These are phyloP conservation scores for Kodamaea sagamina DNA, from an alignment of 805 yeast species.

Conservation along the genomic window DNA sequence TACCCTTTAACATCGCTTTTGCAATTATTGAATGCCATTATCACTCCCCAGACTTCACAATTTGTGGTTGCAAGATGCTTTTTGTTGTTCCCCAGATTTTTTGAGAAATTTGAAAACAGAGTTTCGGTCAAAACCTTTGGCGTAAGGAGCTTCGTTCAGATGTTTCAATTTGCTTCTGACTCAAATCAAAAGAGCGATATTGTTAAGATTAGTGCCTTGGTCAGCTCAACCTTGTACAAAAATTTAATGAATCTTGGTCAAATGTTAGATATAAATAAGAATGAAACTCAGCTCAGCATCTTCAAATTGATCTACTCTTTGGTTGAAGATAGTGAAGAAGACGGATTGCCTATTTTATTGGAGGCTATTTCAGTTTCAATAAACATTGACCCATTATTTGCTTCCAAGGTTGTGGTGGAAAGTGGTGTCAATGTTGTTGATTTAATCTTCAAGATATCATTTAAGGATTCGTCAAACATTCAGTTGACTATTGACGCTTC, in stretches of 20 bases:
- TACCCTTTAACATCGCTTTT: slow-evolving; percentile 15
- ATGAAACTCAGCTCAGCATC: slow-evolving; percentile 34
- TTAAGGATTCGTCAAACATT: slow-evolving; percentile 73
- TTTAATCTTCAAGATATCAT: slow-evolving; percentile 63
- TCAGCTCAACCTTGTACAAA: slow-evolving; percentile 55
- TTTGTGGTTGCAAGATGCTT: slow-evolving; percentile 49
- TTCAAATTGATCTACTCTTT: slow-evolving; percentile 46
- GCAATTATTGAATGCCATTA: slow-evolving; percentile 9
- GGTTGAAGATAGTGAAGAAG: slow-evolving; percentile 69
- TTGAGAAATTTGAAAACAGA: slow-evolving; percentile 50
- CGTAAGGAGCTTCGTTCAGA: slow-evolving; percentile 28
- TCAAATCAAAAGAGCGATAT: slow-evolving; percentile 17
- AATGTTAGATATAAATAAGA: slow-evolving; percentile 14
- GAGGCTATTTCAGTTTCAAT: slow-evolving; percentile 68
- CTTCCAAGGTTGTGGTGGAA: slow-evolving; percentile 22
- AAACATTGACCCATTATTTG: slow-evolving; percentile 31
- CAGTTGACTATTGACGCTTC: slow-evolving; percentile 66
- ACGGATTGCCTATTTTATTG: slow-evolving; percentile 69
- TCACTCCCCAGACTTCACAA: slow-evolving; percentile 28
- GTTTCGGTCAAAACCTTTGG: slow-evolving; percentile 36
- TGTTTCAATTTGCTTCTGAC: slow-evolving; percentile 26
- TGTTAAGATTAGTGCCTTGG: slow-evolving; percentile 40
- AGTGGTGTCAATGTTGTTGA: slow-evolving; percentile 44
- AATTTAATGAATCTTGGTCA: slow-evolving; percentile 26
- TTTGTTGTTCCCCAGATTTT: slow-evolving; percentile 55